Conservation (phyloP, 2,329 filamentous ascomycete genomes). For the Raffaelea arxii region DNA sequence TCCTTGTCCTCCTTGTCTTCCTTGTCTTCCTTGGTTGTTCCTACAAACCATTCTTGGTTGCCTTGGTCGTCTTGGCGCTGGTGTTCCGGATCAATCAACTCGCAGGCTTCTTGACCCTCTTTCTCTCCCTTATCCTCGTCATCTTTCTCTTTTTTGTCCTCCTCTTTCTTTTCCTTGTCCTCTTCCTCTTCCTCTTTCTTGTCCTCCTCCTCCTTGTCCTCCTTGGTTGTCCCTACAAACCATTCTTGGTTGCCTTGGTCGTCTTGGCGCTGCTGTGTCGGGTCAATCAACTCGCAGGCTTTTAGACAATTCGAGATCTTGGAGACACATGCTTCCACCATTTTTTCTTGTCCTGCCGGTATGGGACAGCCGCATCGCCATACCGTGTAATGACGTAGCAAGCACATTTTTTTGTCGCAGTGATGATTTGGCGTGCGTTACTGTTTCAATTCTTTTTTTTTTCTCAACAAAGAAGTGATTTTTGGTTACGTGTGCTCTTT, state of each 20-base stretch:
- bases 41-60: too few species aligned
- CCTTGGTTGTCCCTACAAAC: neutral
- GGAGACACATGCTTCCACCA: neutral
- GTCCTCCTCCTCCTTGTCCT: neutral
- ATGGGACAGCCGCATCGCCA: neutral
- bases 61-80: neutral
- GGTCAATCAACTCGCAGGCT: too few species aligned
- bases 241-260: neutral
- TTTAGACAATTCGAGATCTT: too few species aligned
- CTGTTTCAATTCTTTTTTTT: too few species aligned
- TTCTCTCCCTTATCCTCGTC: neutral
- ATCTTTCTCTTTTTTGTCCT: neutral
- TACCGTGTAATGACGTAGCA: neutral
- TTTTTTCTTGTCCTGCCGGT: neutral
- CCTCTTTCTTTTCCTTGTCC: neutral
- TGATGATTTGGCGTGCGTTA: too few species aligned
- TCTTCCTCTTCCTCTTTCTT: neutral
- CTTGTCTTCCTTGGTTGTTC: neutral
- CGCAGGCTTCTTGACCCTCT: neutral
- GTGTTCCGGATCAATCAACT: neutral
- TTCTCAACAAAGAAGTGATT: too few species aligned
- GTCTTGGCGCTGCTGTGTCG: neutral
- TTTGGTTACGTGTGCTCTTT: too few species aligned
- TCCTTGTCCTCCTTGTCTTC: neutral
- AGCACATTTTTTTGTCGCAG: neutral